These are phyloP conservation scores for Cladosporium colombiae DNA, from an alignment of 2,329 filamentous ascomycete species.

Conservation along the genomic window DNA sequence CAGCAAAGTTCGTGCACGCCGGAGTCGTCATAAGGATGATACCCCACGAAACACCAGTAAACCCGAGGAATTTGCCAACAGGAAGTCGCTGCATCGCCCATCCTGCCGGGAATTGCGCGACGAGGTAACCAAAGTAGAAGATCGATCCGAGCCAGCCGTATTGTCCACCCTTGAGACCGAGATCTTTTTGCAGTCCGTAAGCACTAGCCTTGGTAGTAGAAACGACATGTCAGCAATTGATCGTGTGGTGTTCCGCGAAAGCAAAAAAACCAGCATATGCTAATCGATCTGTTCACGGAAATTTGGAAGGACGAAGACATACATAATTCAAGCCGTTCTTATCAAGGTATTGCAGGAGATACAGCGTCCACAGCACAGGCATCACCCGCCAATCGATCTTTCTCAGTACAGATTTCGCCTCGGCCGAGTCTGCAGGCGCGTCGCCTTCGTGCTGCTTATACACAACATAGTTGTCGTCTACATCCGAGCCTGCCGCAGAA, in stretches of 20 bases:
- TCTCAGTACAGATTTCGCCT: slow-evolving; percentile 36
- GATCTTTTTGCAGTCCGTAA: slow-evolving; percentile 51
- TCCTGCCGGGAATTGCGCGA: slow-evolving; percentile 48
- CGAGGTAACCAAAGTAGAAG: slow-evolving; percentile 54
- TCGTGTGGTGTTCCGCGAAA: not conserved
- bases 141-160: slow-evolving; percentile 56
- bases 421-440: slow-evolving; percentile 22
- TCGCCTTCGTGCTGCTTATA: slow-evolving; percentile 32
- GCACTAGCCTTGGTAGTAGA: slow-evolving; percentile 39
- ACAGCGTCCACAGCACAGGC: slow-evolving; percentile 38
- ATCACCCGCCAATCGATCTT: slow-evolving; percentile 41
- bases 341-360: slow-evolving; percentile 45
- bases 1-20: slow-evolving; percentile 43
- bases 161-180: slow-evolving; percentile 46
- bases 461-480: slow-evolving; percentile 34
- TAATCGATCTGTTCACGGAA: not conserved
- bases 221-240: not conserved
- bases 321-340: slow-evolving; percentile 46
- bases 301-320: not conserved
- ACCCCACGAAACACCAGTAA: slow-evolving; percentile 45
- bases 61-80: slow-evolving; percentile 48
- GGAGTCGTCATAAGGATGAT: slow-evolving; percentile 45
- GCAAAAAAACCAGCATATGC: not conserved
- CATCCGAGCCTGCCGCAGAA: slow-evolving; percentile 24
- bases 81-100: slow-evolving; percentile 49